Base-by-base conservation (phyloP, 768 basidiomycete genomes). In the Trametes maxima region DNA sequence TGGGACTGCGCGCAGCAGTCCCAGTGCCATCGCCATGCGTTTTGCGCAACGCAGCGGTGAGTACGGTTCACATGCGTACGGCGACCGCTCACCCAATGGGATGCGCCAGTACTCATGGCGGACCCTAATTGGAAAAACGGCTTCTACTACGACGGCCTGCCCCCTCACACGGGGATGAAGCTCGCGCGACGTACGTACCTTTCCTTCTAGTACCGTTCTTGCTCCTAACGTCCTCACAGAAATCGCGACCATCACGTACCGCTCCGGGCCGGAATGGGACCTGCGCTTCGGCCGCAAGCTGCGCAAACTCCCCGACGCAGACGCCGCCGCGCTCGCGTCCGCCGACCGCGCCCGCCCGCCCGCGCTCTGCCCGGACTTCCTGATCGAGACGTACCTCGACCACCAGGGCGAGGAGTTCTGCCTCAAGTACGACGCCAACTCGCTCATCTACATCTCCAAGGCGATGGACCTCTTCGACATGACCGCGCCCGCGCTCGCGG, bases 51-150 rank as follows among this genome's bases (percentile, higher is more conserved):
- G 97, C 72, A 97, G 95, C 76, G 96, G 96, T 94, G 65, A 66
- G 88, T 78, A 43, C 22, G 17, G 44, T 57, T 28, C 19, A 57
- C 11, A 25, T 28, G 61, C 55, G 49, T 62, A 54, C 43, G 35
- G 19, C 49, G 37, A 33, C 28, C 49, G 49, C 17, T 37, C 24
- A 22, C 36, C 58, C 3, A 22, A 22, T 2, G 48, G 36, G 47
- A 46, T 25, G n/a, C 45, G 45, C 54, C 33, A 98, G 97, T 99
- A 17, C 84, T 99, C 54, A 99, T 99, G 97, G 92, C 96, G 1
- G 97, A 99, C 75, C 96, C 96, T 0, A 98, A 98, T 65, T 99
- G 97, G 97, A 99, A 98, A 63, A 88, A 94, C 37, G 97, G 97
- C 4, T 98, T 96, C 75, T 99, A 99, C 73, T 99, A 99, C 72